Evolutionary conservation across 2,329 filamentous ascomycete genomes (phyloP), one percentile per base, ranked within the genome.

Genomic region (Pseudocercospora crystallina): DNA sequence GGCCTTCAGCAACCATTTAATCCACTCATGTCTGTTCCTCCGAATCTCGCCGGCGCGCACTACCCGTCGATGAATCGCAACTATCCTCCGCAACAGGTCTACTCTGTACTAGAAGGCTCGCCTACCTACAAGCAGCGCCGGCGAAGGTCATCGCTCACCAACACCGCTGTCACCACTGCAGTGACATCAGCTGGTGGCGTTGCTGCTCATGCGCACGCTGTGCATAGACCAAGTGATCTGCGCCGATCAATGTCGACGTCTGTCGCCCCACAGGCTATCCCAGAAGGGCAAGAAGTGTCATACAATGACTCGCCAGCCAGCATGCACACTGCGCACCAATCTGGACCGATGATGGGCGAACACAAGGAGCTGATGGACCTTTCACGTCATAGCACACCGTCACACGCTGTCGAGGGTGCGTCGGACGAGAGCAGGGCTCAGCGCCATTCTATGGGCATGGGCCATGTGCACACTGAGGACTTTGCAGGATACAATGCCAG

Each of bases 61-160:
- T 96, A 89, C 72, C 83, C 86, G 20, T 84, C 87, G 39, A 82
- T 85, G 30, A 77, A 81, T 20, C 79, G 85, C 59, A 76, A 79
- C 34, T 83, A 79, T 53, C 89, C 89, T 61, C 87, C 86, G 71
- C 95, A 90, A 69, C 88, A 94, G 61, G 96, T 95, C 77, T 92
- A 90, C 42, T 68, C 67, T 3, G 91, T 96, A 43, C 94, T 97
- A 67, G 94, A 99, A 76, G 94, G 94, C 42, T 99, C 94, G 26
- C 94, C 94, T 10, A 97, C 94, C 33, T 99, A 99, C 77, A 99
- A 99, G 81, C 94, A 97, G 78, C 84, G 94, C 64, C 83, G 94
- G 70, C 85, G 94, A 61, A 87, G 94, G 57, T 96, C 94, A 32
- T 97, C 92, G 36, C 90, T 97, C 57, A 90, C 92, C 17, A 86